Base-by-base conservation (phyloP, 305 asterid genomes). In the Fraxinus sp. region DNA sequence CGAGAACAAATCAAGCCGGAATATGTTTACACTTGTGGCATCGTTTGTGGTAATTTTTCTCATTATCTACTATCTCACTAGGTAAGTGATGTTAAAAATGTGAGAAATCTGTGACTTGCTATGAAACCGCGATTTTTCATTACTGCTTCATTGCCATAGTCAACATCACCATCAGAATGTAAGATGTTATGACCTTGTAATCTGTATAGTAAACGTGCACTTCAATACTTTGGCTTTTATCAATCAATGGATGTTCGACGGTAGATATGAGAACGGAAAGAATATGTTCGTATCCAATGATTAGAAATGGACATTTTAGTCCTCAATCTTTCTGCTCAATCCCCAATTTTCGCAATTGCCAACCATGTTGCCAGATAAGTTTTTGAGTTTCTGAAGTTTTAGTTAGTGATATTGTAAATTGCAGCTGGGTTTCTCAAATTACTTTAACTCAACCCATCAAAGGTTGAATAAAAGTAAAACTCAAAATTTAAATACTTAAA, bases 1-100 rank as follows among this genome's bases (percentile, higher is more conserved):
- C 24, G 97, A 94, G 95, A 92, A 95, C 55, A 96, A 96, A 87
- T 96, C 98, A 81, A 93, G 92, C 92, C 86, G 94, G 85, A 90
- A 91, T 87, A 94, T 91, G 99, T 83, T 86, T 57, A 89, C 97
- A 1, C 97, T 96, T 4, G 98, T 94, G 87, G 95, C 95, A 46
- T 94, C 95, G 4, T 96, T 94, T 86, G 91, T 96, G 89, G 93
- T 89, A 0, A 84, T 81, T 94, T 96, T 94, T 80, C 93, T 94
- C 81, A 85, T 96, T 75, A 87, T 94, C 83, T 96, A 96, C 85
- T 94, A 87, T 80, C 98, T 96, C 81, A 96, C 98, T 49, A 92
- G 93, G 90, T 95, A 89, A 90, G 71, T 43, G 77, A 79, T 57
- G 71, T 0, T 62, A 22, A 22, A 59, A 62, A 2, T 71, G 43